phyloP scores from a whole-genome alignment of 2,329 filamentous ascomycete species.

The Penicillium brasilianum region DNA sequence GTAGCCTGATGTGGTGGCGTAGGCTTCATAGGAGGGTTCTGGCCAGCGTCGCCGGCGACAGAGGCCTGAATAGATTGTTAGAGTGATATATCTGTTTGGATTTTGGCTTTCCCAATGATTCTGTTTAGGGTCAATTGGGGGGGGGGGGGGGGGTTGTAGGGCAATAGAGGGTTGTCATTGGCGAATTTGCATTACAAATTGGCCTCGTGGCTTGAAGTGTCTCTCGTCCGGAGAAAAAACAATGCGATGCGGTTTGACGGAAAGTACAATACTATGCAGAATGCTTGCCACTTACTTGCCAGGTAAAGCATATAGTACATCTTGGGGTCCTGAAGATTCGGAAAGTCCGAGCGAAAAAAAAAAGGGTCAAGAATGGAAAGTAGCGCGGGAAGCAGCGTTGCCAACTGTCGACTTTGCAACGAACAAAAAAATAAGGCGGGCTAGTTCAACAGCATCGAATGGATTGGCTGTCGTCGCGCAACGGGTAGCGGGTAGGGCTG shows the following conservation, averaged over 20 bases:
- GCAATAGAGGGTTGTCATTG: background rate
- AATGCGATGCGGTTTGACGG: constrained; percentile 23
- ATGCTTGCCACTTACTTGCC: constrained; percentile 65
- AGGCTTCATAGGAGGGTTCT: constrained; percentile 86
- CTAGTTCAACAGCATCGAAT: constrained; percentile 31
- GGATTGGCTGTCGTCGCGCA: constrained; percentile 19
- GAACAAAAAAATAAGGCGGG: constrained; percentile 15
- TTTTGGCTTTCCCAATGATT: constrained; percentile 37
- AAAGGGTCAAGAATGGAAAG: constrained; percentile 1
- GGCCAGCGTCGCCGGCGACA: constrained; percentile 94
- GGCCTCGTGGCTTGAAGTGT: background rate
- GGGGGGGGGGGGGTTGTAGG: background rate
- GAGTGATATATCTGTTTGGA: background rate
- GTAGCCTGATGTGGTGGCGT: constrained; percentile 74
- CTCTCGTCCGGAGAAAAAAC: background rate
- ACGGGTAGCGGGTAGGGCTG: constrained; percentile 27
- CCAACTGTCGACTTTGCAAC: constrained; percentile 22
- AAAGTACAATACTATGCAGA: background rate
- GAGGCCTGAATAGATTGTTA: constrained; percentile 67
- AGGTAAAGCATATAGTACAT: constrained; percentile 67
- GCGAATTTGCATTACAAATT: background rate
- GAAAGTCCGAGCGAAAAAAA: background rate
- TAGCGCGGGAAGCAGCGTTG: constrained; percentile 18
- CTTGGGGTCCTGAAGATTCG: constrained; percentile 17
- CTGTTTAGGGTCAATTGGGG: too few species aligned